These are phyloP conservation scores for Yarrowia phangngaensis DNA, from an alignment of 805 yeast genomes.

Conservation along the genomic window DNA sequence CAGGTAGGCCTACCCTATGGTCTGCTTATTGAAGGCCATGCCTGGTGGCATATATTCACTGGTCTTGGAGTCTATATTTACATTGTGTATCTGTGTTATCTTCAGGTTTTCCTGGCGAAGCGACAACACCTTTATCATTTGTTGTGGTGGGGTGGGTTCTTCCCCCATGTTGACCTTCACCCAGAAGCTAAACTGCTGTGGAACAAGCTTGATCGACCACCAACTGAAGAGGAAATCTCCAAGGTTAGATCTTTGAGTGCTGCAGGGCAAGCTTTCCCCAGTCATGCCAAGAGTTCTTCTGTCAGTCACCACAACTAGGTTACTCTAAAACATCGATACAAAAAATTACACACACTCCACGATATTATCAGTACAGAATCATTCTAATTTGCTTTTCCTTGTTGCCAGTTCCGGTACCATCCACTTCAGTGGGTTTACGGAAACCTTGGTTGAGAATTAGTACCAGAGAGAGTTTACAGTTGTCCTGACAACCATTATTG, in stretches of 20 bases:
- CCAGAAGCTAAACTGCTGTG: conserved; percentile 21
- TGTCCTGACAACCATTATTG: conserved; percentile 2
- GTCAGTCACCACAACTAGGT: conserved; percentile 14
- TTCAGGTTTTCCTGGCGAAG: conserved; percentile 62
- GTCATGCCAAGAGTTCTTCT: conserved; percentile 18
- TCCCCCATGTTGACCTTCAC: conserved; percentile 45
- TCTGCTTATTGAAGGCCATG: conserved; percentile 82
- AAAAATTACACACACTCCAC: neutral
- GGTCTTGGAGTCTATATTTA: conserved; percentile 86
- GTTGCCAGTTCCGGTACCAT: too few species aligned
- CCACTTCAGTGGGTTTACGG: too few species aligned
- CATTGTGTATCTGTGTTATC: conserved; percentile 70
- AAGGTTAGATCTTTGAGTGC: conserved; percentile 13
- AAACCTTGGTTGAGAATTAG: too few species aligned
- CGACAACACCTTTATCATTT: conserved; percentile 54
- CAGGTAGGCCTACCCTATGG: conserved; percentile 79
- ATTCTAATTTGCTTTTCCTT: too few species aligned
- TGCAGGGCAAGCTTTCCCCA: conserved; percentile 2
- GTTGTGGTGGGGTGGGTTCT: conserved; percentile 54
- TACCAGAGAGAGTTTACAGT: too few species aligned
- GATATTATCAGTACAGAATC: neutral
- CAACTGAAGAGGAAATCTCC: conserved; percentile 20
- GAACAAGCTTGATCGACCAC: conserved; percentile 23
- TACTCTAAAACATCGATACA: neutral
- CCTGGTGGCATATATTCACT: conserved; percentile 79